Evolutionary conservation across 768 basidiomycete species (phyloP), one percentile per base, ranked within the genome.

Genomic region (Sarcodon aspratus): DNA sequence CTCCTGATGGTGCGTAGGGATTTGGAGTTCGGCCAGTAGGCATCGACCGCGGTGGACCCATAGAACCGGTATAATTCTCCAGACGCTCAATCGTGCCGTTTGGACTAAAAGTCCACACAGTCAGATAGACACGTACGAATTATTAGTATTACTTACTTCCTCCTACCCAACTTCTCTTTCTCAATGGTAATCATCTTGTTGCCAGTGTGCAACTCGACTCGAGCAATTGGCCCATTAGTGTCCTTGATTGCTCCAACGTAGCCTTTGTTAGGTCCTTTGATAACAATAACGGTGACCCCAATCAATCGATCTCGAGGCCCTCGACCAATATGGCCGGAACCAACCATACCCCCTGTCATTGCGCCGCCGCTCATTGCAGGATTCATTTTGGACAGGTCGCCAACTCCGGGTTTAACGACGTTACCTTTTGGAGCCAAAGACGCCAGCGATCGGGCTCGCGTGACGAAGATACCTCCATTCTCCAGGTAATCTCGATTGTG

Each of bases 391-490:
- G 88, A 85, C 11, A 94, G 71, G 65, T 97, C 94, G 4, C 79
- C 70, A 10, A 70, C 73, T 8, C 74, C 70, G 2, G 74, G 67
- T 56, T 83, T 84, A 44, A 83, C 62, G 36, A 84, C 64, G 54
- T 76, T 82, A 47, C 85, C 82, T 58, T 93, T 93, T 1, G 94
- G 92, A 1, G 93, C 90, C 17, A 91, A 67, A 9, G 93, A 94
- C 1, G 77, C 79, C 40, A 97, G 71, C 1, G 82, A 79, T 37
- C 88, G 82, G 11, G 89, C 80, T 35, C 92, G 82, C 0, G 91
- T 87, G 46, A 99, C 91, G 59, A 94, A 99, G 27, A 98, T 82
- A 50, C 96, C 96, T 17, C 89, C 85, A 57, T 98, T 93, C 64
- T 97, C 93, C 15, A 73, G 59, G 47, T 90, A 73, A 46, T 97